Conservation (phyloP, 352 stramenopile species). For the Globisporangium spiculum region DNA sequence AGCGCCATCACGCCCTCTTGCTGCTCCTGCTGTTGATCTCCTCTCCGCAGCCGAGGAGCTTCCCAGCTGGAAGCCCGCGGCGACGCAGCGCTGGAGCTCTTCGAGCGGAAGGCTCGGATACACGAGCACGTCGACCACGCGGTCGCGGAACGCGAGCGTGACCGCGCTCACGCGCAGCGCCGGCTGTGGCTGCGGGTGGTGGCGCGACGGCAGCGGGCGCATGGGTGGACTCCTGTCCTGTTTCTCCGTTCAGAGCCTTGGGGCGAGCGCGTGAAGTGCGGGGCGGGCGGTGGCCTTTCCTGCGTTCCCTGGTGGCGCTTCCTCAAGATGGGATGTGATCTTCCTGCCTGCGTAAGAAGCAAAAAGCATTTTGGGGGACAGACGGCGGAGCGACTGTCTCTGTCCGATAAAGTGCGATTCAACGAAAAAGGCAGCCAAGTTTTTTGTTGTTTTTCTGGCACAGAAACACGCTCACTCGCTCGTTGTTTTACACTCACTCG, state of each 20-base stretch:
- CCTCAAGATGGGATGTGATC: constrained; percentile 14
- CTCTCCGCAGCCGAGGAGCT: not conserved
- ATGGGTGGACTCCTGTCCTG: constrained; percentile 1
- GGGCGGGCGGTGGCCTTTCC: not conserved
- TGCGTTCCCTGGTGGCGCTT: constrained; percentile 10
- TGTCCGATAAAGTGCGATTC: constrained; percentile 3
- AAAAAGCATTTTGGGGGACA: not conserved
- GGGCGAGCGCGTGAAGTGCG: not conserved
- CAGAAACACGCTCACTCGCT: not conserved
- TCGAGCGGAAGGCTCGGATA: constrained; percentile 28
- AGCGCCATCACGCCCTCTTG: constrained; percentile 22
- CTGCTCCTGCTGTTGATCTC: not conserved
- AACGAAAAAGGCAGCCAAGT: not conserved
- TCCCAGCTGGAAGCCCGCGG: constrained; percentile 36
- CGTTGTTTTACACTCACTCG: not conserved
- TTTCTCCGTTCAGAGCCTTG: not conserved
- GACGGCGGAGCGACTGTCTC: not conserved
- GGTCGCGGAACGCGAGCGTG: constrained; percentile 31
- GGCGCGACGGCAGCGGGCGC: not conserved
- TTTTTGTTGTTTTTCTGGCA: not conserved
- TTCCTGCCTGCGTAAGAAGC: not conserved
- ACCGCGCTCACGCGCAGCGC: constrained; percentile 33
- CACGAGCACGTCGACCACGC: constrained; percentile 39
- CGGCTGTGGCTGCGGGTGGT: not conserved
- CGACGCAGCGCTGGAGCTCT: constrained; percentile 55